Evolutionary conservation across 768 basidiomycete species (phyloP).

Genomic region (Hericium coralloides): DNA sequence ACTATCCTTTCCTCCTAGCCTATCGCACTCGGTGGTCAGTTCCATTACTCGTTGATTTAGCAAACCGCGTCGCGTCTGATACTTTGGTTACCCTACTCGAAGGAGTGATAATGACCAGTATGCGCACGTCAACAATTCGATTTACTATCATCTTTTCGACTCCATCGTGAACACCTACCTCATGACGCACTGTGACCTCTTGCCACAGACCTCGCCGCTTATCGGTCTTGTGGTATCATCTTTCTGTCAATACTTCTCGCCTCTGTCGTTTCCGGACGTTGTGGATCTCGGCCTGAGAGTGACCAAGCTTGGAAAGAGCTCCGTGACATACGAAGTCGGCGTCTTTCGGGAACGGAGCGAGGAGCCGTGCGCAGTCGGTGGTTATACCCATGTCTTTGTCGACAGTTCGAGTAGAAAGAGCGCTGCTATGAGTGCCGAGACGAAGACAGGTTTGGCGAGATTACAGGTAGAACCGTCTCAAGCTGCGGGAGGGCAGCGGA

Average conservation of each 20-base stretch:
- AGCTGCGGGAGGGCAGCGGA: neutral
- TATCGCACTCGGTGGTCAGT: slow-evolving; percentile 67
- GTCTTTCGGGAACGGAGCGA: slow-evolving; percentile 45
- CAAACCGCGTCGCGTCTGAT: neutral
- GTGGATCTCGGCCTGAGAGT: slow-evolving; percentile 67
- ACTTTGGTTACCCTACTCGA: neutral
- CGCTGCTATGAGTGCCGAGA: slow-evolving; percentile 31
- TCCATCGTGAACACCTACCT: slow-evolving; percentile 77
- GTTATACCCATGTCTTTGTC: slow-evolving; percentile 83
- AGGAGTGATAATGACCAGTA: slow-evolving; percentile 90
- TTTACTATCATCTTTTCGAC: slow-evolving; percentile 79
- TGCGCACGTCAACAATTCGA: slow-evolving; percentile 69
- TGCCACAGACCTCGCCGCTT: slow-evolving; percentile 38
- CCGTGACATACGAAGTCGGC: slow-evolving; percentile 73
- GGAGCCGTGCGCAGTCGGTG: slow-evolving; percentile 34
- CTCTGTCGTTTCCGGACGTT: slow-evolving; percentile 64
- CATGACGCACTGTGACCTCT: slow-evolving; percentile 49
- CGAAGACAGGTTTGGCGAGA: slow-evolving; percentile 38
- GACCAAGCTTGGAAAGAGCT: slow-evolving; percentile 59
- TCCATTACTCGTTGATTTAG: slow-evolving; percentile 1
- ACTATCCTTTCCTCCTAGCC: slow-evolving; percentile 51
- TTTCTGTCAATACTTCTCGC: slow-evolving; percentile 67
- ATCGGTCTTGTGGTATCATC: slow-evolving; percentile 80
- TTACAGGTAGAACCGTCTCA: slow-evolving; percentile 15
- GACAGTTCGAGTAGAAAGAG: slow-evolving; percentile 51